These are phyloP conservation scores for Sequoiadendron giganteum DNA, from an alignment of 75 land plant genomes.

Conservation along the genomic window DNA sequence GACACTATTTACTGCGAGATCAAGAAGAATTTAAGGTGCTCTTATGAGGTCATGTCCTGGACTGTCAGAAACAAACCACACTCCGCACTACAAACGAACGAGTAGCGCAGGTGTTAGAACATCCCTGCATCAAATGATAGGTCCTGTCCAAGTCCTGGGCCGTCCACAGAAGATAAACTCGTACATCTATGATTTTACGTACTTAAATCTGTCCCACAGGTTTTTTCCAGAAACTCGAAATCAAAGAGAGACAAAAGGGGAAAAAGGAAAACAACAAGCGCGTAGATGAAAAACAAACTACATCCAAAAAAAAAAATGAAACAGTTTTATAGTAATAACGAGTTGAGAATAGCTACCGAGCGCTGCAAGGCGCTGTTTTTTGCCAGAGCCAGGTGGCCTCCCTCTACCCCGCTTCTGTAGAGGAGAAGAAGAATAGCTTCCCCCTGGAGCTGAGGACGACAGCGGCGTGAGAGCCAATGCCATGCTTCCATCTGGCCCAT, in stretches of 20 bases:
- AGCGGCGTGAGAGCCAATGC: constrained; percentile 16
- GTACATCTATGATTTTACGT: background rate
- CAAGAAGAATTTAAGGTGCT: background rate
- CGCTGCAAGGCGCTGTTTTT: constrained; percentile 73
- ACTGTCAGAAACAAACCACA: background rate
- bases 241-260: background rate
- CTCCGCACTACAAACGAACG: background rate
- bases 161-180: background rate
- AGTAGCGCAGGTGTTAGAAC: background rate
- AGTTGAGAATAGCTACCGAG: constrained; percentile 38
- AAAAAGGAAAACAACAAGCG: background rate
- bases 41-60: background rate
- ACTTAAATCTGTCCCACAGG: background rate
- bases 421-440: background rate
- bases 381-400: constrained; percentile 76
- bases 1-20: background rate
- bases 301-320: background rate
- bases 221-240: background rate
- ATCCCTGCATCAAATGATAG: background rate
- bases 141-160: background rate
- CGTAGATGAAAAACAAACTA: background rate
- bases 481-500: constrained; percentile 36
- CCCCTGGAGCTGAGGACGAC: constrained; percentile 9
- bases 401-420: constrained; percentile 48
- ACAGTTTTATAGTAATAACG: background rate